Evolutionary conservation across 805 yeast genomes (phyloP).

Genomic region (Kodamaea hsintzibuensis): DNA sequence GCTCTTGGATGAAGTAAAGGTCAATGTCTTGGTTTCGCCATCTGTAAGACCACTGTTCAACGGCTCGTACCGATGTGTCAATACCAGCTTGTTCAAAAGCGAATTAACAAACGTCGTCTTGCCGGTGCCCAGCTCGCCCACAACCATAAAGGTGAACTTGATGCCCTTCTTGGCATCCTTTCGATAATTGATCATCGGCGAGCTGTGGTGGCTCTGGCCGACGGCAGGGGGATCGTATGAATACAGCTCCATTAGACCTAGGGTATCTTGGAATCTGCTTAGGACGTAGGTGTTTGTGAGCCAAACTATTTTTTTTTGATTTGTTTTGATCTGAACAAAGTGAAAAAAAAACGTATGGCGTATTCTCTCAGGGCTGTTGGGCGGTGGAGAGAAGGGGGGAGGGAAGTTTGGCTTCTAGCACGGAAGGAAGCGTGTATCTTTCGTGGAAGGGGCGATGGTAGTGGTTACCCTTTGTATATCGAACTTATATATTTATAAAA

Average conservation of each 20-base stretch:
- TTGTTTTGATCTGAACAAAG: slow-evolving; percentile 6
- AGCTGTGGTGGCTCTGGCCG: slow-evolving; percentile 17
- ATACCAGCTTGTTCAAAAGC: slow-evolving; percentile 58
- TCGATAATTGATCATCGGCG: slow-evolving; percentile 52
- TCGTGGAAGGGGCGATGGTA: no score
- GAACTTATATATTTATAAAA: no score
- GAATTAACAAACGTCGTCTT: slow-evolving; percentile 75
- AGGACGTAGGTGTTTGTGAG: neutral
- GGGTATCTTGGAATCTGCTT: neutral
- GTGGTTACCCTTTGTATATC: no score
- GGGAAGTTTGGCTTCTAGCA: neutral
- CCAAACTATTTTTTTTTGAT: slow-evolving; percentile 5
- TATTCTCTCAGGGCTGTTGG: neutral
- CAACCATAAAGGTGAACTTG: slow-evolving; percentile 70
- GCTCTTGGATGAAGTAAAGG: slow-evolving; percentile 58
- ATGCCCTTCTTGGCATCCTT: slow-evolving; percentile 74
- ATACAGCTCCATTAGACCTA: slow-evolving; percentile 4
- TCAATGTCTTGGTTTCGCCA: slow-evolving; percentile 49
- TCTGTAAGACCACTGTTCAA: slow-evolving; percentile 1
- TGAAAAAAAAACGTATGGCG: slow-evolving; percentile 1
- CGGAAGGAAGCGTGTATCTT: no score
- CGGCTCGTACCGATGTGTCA: slow-evolving; percentile 57
- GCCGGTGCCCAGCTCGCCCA: slow-evolving; percentile 76
- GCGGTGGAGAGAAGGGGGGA: neutral
- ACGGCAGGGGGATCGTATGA: slow-evolving; percentile 5